Evolutionary conservation across 495 filamentous ascomycete species (phyloP).

Genomic region (Astrothelium subdiscretum): DNA sequence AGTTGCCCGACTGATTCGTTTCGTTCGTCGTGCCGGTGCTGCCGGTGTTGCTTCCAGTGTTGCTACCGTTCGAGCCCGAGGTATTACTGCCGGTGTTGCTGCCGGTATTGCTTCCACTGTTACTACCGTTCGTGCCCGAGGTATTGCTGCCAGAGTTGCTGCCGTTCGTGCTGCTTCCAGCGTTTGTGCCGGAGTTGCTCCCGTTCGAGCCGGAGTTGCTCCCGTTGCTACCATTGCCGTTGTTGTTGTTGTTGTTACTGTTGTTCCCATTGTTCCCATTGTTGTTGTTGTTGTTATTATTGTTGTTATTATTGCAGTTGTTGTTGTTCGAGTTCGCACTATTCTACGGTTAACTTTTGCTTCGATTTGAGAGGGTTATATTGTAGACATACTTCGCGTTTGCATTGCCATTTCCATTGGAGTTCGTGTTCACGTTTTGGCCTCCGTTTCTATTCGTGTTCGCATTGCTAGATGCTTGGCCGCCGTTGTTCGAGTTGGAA

Average conservation of each 20-base stretch:
- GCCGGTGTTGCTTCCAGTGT: neutral
- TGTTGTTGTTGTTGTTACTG: neutral
- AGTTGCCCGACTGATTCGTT: no score
- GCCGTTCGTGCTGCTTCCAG: neutral
- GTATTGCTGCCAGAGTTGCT: neutral
- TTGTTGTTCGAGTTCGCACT: conserved; percentile 1
- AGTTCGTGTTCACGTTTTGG: neutral
- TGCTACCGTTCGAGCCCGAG: neutral
- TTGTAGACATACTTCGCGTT: neutral
- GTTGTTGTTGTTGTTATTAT: neutral
- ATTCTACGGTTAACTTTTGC: neutral
- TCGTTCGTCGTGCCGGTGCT: neutral
- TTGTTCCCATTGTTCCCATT: neutral
- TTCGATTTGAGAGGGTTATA: neutral
- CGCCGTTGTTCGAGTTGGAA: neutral
- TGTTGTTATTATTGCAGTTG: neutral
- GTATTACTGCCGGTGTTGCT: neutral
- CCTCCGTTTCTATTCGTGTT: neutral
- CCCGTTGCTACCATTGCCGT: neutral
- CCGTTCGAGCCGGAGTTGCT: neutral
- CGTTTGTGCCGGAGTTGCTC: neutral
- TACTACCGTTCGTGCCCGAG: neutral
- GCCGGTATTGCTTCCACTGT: neutral
- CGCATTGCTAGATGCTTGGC: neutral
- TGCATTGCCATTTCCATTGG: neutral